Conservation (phyloP, 202 grass and related monocot species). For the Digitaria exilis region DNA sequence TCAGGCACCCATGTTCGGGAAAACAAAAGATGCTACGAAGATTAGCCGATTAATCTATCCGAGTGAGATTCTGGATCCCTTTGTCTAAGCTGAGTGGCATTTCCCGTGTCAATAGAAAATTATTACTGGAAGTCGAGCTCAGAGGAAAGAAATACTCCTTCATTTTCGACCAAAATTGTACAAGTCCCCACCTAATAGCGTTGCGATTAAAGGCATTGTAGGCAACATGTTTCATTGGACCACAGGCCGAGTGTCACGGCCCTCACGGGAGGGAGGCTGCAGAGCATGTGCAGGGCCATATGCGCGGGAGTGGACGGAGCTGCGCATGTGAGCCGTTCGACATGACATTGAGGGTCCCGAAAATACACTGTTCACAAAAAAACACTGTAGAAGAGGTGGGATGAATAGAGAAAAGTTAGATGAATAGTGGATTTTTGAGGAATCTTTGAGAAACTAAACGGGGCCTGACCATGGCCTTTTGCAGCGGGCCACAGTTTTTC, state of each 20-base stretch:
- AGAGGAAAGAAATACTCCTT: not conserved
- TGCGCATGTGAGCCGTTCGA: constrained; percentile 14
- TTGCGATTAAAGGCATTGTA: not conserved
- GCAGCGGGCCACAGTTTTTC: constrained; percentile 17
- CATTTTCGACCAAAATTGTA: not conserved
- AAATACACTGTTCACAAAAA: too few relatives aligned
- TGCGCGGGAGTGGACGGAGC: not conserved
- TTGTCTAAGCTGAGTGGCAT: not conserved
- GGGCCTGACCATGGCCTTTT: not conserved
- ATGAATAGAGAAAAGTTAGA: too few relatives aligned
- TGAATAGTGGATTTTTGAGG: too few relatives aligned
- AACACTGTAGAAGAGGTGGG: too few relatives aligned
- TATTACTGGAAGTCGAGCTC: not conserved
- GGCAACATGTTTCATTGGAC: not conserved
- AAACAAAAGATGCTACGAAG: not conserved
- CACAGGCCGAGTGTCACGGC: not conserved
- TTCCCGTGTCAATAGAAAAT: not conserved
- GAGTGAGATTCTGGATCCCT: not conserved
- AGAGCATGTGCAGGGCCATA: constrained; percentile 5
- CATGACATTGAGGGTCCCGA: not conserved
- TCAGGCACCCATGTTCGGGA: not conserved
- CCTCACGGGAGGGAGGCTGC: not conserved
- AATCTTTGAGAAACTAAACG: too few relatives aligned
- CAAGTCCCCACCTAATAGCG: not conserved
- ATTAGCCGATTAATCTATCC: not conserved